phyloP scores from a whole-genome alignment of 2,329 filamentous ascomycete species.

The Coniochaeta sp. region DNA sequence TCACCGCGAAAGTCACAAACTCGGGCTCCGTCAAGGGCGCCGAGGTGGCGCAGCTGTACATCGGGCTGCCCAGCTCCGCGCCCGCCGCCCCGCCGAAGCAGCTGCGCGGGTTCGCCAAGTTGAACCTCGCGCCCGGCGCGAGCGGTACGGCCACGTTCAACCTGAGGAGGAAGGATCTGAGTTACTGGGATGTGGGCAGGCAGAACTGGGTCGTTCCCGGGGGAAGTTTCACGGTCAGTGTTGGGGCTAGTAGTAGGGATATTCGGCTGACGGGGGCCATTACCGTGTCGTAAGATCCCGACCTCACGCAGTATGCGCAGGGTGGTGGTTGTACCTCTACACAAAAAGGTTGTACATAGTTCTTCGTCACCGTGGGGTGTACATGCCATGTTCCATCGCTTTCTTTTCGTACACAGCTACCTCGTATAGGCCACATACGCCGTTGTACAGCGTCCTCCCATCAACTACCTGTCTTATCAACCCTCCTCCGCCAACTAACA shows the following conservation, averaged over 20 bases:
- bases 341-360: too few species aligned
- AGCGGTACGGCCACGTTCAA: slow-evolving; percentile 41
- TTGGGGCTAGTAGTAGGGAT: slow-evolving; percentile 41
- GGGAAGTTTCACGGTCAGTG: slow-evolving; percentile 32
- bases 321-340: too few species aligned
- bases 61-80: slow-evolving; percentile 33
- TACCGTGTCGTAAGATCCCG: slow-evolving; percentile 6
- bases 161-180: slow-evolving; percentile 53
- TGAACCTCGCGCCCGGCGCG: slow-evolving; percentile 40
- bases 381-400: too few species aligned
- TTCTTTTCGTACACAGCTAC: too few species aligned
- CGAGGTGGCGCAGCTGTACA: slow-evolving; percentile 58
- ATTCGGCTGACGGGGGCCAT: slow-evolving; percentile 30
- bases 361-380: too few species aligned
- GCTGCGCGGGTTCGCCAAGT: slow-evolving; percentile 57
- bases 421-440: too few species aligned
- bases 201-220: slow-evolving; percentile 55
- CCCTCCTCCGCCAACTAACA: neutral
- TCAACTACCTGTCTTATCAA: too few species aligned
- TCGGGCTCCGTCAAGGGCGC: slow-evolving; percentile 54
- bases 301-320: too few species aligned
- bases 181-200: slow-evolving; percentile 51
- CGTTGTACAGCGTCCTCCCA: too few species aligned
- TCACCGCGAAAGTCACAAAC: slow-evolving; percentile 59
- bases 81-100: slow-evolving; percentile 36